Conservation (phyloP, 73 alveolate species). For the Blepharisma japonicum region DNA sequence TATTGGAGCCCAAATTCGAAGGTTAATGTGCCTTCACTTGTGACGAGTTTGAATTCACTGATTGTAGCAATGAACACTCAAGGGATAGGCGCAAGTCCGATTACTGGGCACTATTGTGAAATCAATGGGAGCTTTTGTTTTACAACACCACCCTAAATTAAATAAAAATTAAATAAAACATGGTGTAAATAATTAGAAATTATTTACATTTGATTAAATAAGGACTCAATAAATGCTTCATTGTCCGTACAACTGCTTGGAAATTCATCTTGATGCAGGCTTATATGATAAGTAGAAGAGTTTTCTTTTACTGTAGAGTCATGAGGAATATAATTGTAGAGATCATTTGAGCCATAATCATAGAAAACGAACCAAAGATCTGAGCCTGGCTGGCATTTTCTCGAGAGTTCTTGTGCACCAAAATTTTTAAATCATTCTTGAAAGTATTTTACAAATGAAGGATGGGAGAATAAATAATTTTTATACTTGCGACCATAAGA, state of each 20-base stretch:
- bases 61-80: too few species aligned
- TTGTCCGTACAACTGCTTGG: background rate
- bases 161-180: too few species aligned
- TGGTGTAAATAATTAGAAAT: too few species aligned
- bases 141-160: too few species aligned
- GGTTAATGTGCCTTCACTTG: too few species aligned
- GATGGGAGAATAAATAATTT: background rate
- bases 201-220: background rate
- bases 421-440: slow-evolving; percentile 19
- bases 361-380: slow-evolving; percentile 22
- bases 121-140: too few species aligned
- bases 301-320: background rate
- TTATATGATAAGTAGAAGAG: background rate
- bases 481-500: slow-evolving; percentile 11
- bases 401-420: background rate
- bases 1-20: slow-evolving; percentile 36
- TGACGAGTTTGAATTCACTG: too few species aligned
- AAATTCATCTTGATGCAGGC: background rate
- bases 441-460: background rate
- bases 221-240: slow-evolving; percentile 21
- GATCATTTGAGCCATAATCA: slow-evolving; percentile 17
- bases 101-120: too few species aligned
- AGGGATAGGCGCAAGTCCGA: too few species aligned
- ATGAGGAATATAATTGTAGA: slow-evolving; percentile 9
- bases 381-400: slow-evolving; percentile 26